Percentiles rank a stretch among this genome's conserved stretches.
Evolutionary conservation across 1,139 yeast species (phyloP).

Genomic region (Geotrichum cucujoidarum): DNA sequence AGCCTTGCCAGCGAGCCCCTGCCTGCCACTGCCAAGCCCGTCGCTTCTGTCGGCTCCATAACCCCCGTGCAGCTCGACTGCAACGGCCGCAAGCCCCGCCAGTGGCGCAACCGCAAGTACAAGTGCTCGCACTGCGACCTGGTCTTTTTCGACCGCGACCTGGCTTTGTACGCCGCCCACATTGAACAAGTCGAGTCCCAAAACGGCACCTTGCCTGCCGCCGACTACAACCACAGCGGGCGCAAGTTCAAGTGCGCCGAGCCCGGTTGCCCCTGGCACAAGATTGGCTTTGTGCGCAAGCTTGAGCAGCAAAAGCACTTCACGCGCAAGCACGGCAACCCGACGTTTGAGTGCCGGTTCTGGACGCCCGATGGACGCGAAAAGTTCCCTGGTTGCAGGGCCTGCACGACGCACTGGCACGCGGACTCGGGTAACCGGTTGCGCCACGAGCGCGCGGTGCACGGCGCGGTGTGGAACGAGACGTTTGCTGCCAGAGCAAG

Average conservation of each 20-base stretch:
- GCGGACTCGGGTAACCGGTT: slow-evolving; percentile 32
- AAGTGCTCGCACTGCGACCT: slow-evolving; percentile 30
- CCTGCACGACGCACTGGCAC: slow-evolving; percentile 33
- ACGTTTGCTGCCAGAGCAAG: not conserved
- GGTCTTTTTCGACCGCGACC: slow-evolving; percentile 27
- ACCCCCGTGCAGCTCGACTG: slow-evolving; percentile 24
- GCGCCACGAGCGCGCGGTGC: slow-evolving; percentile 32
- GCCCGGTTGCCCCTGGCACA: slow-evolving; percentile 29
- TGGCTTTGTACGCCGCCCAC: slow-evolving; percentile 27
- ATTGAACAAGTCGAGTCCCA: slow-evolving; percentile 26
- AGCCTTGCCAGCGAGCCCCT: not conserved
- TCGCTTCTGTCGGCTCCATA: not conserved
- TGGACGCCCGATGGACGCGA: slow-evolving; percentile 30
- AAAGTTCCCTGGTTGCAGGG: slow-evolving; percentile 28
- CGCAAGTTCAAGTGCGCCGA: slow-evolving; percentile 32
- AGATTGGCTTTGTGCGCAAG: slow-evolving; percentile 21
- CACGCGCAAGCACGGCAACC: slow-evolving; percentile 31
- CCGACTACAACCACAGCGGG: slow-evolving; percentile 18
- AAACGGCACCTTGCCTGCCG: not conserved
- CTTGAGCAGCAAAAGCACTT: slow-evolving; percentile 19
- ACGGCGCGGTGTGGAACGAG: slow-evolving; percentile 23
- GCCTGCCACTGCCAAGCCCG: not conserved
- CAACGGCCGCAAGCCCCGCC: slow-evolving; percentile 31
- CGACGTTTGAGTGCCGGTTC: slow-evolving; percentile 31
- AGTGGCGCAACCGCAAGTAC: slow-evolving; percentile 31